Percentiles rank a stretch among this genome's conserved stretches.
phyloP scores from a whole-genome alignment of 2,329 filamentous ascomycete species.

The Claviceps citrina region DNA sequence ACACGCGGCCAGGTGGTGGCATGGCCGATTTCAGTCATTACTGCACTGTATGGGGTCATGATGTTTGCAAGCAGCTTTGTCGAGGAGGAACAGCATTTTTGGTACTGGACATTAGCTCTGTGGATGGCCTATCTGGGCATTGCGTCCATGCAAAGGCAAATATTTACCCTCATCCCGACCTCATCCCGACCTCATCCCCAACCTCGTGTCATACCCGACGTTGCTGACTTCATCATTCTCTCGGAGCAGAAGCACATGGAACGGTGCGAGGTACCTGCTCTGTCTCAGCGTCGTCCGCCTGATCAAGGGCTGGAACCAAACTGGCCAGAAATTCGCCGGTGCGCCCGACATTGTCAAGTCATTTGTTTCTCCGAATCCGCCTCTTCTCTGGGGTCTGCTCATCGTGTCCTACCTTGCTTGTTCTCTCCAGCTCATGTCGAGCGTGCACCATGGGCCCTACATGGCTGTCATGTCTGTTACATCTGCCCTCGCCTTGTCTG shows the following conservation, averaged over 20 bases:
- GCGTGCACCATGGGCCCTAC: constrained; percentile 26
- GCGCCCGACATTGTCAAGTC: constrained; percentile 68
- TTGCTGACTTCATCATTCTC: neutral
- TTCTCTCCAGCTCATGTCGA: constrained; percentile 28
- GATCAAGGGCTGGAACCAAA: constrained; percentile 80
- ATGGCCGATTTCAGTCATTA: constrained; percentile 29
- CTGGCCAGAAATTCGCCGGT: constrained; percentile 90
- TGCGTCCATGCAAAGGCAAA: constrained; percentile 28
- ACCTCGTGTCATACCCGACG: neutral
- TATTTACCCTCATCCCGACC: neutral
- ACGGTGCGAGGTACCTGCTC: constrained; percentile 20
- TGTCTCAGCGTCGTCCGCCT: constrained; percentile 50
- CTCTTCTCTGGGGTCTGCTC: constrained; percentile 60
- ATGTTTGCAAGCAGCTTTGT: constrained; percentile 99
- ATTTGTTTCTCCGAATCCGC: constrained; percentile 48
- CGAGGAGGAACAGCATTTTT: constrained; percentile 96
- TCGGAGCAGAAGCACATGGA: constrained; percentile 15
- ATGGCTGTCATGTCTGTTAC: constrained; percentile 25
- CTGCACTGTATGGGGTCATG: constrained; percentile 54
- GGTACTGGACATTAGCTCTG: constrained; percentile 75
- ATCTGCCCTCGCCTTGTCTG: constrained; percentile 31
- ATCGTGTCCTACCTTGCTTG: constrained; percentile 52
- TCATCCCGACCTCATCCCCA: too few species aligned
- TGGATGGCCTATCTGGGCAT: constrained; percentile 47
- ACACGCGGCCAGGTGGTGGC: constrained; percentile 23